Evolutionary conservation across 495 filamentous ascomycete genomes (phyloP), one percentile per base, ranked within the genome.

Genomic region (Margaritispora aquatica): DNA sequence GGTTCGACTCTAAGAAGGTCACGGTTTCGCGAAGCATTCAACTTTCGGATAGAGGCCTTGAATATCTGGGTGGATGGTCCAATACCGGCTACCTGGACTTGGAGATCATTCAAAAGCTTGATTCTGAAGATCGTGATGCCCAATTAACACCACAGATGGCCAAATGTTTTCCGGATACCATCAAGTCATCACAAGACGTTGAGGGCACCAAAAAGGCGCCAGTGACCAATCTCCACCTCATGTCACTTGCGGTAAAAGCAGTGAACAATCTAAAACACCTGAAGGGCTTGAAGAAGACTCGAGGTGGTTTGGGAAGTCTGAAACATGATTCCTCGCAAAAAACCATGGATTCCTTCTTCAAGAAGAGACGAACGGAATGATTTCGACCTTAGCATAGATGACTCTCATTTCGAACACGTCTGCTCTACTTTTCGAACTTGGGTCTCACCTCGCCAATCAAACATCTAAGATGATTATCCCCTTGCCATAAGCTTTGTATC

Each of bases 311-410:
- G 58, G 88, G 89, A 26, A 92, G 88, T 67, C 74, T 86, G 38
- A 76, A 79, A 55, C 81, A 87, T 69, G 90, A 96, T 65, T 78
- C 77, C 26, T 79, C 76, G 17, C 91, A 95, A 68, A 80, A 80
- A 65, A 88, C 79, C 2, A 75, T 92, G 62, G 88, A 91, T 11
- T 80, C 80, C n/a, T 95, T 95, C 71, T 88, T 91, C 51, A 86
- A 87, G 67, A 81, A 82, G 69, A 68, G 66, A 54, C 76, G 44
- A 51, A 47, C 29, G 54, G 60, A 56, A 47, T 58, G 57, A 55
- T 34, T n/a, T n/a, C n/a, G n/a, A n/a, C n/a, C n/a, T n/a, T n/a
- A n/a, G n/a, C n/a, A n/a, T n/a, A n/a, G n/a, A n/a, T n/a, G n/a
- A n/a, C n/a, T n/a, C n/a, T n/a, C n/a, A n/a, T n/a, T n/a, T n/a